phyloP scores from a whole-genome alignment of 225 moss, liverwort and hornwort genomes.

The Pleurozium schreberi region DNA sequence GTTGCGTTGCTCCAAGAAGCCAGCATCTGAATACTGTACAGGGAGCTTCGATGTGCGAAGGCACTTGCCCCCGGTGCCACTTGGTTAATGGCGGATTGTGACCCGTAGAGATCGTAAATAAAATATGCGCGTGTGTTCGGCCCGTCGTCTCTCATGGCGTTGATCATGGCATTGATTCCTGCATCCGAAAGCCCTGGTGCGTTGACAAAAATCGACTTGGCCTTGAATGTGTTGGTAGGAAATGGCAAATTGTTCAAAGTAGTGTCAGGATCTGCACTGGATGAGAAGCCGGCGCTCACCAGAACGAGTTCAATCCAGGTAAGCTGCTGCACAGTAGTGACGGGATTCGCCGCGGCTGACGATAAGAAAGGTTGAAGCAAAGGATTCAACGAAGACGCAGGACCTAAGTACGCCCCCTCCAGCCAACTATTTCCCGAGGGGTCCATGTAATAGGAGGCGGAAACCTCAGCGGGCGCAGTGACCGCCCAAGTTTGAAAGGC shows the following conservation, averaged over 20 bases:
- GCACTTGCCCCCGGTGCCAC: slow-evolving; percentile 8
- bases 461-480: slow-evolving; percentile 29
- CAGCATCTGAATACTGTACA: slow-evolving; percentile 66
- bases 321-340: slow-evolving; percentile 7
- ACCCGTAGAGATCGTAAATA: slow-evolving; percentile 53
- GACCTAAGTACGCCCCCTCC: slow-evolving; percentile 41
- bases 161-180: slow-evolving; percentile 38
- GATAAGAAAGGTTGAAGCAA: slow-evolving; percentile 11
- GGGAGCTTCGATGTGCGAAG: slow-evolving; percentile 40
- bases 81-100: slow-evolving; percentile 41
- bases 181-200: slow-evolving; percentile 36
- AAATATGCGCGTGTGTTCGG: slow-evolving; percentile 30
- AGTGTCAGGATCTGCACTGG: neutral
- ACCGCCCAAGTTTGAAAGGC: slow-evolving; percentile 51
- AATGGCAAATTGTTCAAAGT: slow-evolving; percentile 7
- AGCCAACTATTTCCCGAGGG: slow-evolving; percentile 24
- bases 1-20: slow-evolving; percentile 24
- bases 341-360: slow-evolving; percentile 1
- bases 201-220: slow-evolving; percentile 47
- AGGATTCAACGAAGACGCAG: neutral
- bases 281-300: slow-evolving; percentile 17
- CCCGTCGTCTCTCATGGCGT: slow-evolving; percentile 19
- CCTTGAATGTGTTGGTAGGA: slow-evolving; percentile 38
- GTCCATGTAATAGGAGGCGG: slow-evolving; percentile 53
- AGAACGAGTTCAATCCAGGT: slow-evolving; percentile 49